Percentiles rank a stretch among this genome's conserved stretches.
phyloP scores from a whole-genome alignment of 2,329 filamentous ascomycete species.

The Phyllosticta capitalensis region DNA sequence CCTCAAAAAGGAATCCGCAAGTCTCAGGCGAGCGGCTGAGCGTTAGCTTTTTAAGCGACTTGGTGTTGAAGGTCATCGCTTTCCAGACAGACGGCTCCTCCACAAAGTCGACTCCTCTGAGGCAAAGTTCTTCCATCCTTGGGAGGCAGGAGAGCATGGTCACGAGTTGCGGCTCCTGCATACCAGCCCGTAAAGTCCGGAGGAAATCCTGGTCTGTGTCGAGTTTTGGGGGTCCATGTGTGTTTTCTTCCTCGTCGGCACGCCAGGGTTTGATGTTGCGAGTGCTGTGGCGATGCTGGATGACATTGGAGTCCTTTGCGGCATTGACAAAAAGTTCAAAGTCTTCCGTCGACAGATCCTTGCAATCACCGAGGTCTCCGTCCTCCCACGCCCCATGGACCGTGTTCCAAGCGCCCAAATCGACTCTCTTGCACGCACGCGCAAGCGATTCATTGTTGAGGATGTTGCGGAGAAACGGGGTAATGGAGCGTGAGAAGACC shows the following conservation, averaged over 20 bases:
- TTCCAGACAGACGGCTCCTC: not conserved
- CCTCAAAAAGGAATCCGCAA: not conserved
- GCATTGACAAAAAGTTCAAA: not conserved
- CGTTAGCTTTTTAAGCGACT: not conserved
- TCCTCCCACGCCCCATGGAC: not conserved
- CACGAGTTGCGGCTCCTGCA: conserved; percentile 6
- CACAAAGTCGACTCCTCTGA: not conserved
- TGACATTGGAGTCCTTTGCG: not conserved
- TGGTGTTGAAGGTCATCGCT: not conserved
- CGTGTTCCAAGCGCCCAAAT: conserved; percentile 6
- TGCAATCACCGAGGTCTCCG: not conserved
- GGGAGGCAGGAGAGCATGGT: conserved; percentile 1
- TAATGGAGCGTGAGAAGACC: not conserved
- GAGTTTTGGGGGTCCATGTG: not conserved
- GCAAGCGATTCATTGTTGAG: not conserved
- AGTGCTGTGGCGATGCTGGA: not conserved
- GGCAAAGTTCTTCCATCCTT: not conserved
- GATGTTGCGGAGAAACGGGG: not conserved
- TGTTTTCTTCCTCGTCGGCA: not conserved
- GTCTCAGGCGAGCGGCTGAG: not conserved
- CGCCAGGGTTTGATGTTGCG: not conserved
- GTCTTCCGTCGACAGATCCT: not conserved
- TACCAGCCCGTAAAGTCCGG: not conserved
- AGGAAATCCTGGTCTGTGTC: conserved; percentile 1
- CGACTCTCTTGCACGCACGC: not conserved